phyloP scores from a whole-genome alignment of 2,329 filamentous ascomycete genomes.

The Verticillium isaacii region DNA sequence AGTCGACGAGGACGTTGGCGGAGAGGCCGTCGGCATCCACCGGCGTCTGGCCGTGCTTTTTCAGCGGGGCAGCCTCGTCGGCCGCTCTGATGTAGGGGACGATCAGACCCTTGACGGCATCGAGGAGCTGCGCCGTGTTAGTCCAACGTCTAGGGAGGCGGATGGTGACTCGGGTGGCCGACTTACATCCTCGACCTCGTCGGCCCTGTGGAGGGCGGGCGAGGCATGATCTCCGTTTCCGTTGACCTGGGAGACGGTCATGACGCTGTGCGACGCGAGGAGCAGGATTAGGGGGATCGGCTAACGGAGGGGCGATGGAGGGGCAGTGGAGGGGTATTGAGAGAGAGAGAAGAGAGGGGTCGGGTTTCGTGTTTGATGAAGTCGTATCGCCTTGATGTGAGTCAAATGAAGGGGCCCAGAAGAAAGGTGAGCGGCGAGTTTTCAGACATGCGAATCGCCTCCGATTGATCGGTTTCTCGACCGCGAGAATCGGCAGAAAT shows the following conservation, averaged over 20 bases:
- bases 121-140: conserved; percentile 51
- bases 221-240: conserved; percentile 7
- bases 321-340: not conserved
- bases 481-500: not conserved
- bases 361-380: not conserved
- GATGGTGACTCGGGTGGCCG: not conserved
- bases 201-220: conserved; percentile 29
- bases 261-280: conserved; percentile 7
- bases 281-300: not conserved
- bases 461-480: not conserved
- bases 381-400: not conserved
- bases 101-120: conserved; percentile 62
- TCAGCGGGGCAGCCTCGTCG: conserved; percentile 54
- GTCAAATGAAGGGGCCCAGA: not conserved
- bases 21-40: conserved; percentile 29
- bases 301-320: not conserved
- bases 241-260: not conserved
- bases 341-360: not conserved
- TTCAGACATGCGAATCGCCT: not conserved
- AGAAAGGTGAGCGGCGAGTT: not conserved
- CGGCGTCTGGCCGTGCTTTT: conserved; percentile 45
- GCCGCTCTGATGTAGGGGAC: conserved; percentile 68
- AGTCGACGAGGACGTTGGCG: conserved; percentile 59
- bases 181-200: conserved; percentile 42
- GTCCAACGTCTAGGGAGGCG: not conserved